Evolutionary conservation across 1,284 basidiomycete species (phyloP).

Genomic region (Ustilago esculenta): DNA sequence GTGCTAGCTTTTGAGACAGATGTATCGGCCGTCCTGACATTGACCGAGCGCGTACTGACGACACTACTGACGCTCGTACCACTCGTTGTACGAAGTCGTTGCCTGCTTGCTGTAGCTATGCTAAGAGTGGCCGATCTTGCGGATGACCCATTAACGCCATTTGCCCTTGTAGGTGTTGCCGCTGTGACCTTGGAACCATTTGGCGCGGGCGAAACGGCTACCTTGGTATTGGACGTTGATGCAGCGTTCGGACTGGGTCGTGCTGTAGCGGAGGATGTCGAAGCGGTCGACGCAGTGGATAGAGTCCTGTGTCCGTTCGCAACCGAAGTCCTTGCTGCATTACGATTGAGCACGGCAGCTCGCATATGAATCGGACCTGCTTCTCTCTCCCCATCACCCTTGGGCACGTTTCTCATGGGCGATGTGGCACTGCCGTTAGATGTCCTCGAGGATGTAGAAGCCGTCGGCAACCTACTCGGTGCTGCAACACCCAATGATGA

Average conservation of each 20-base stretch:
- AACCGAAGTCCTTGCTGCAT: slow-evolving; percentile 50
- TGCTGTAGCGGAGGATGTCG: slow-evolving; percentile 3
- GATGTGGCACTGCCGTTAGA: not conserved
- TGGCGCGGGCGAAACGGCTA: too few relatives aligned
- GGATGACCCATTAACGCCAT: not conserved
- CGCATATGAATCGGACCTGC: slow-evolving; percentile 57
- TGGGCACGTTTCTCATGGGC: not conserved
- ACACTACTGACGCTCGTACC: slow-evolving; percentile 9
- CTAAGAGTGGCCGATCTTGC: not conserved
- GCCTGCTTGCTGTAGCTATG: slow-evolving; percentile 1
- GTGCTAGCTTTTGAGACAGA: too few relatives aligned
- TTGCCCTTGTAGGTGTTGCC: not conserved
- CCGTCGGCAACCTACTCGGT: slow-evolving; percentile 5
- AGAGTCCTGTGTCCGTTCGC: slow-evolving; percentile 34
- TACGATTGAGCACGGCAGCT: slow-evolving; percentile 59
- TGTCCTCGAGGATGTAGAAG: slow-evolving; percentile 3
- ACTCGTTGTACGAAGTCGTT: slow-evolving; percentile 12
- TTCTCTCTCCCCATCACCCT: slow-evolving; percentile 48
- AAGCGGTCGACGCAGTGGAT: slow-evolving; percentile 18
- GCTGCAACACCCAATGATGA: slow-evolving; percentile 9
- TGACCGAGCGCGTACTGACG: slow-evolving; percentile 4
- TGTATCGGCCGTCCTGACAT: too few relatives aligned
- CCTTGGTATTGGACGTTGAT: not conserved
- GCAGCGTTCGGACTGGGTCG: not conserved
- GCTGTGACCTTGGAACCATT: not conserved